Conservation (phyloP, 1,284 basidiomycete genomes). For the Ustilago sp. region DNA sequence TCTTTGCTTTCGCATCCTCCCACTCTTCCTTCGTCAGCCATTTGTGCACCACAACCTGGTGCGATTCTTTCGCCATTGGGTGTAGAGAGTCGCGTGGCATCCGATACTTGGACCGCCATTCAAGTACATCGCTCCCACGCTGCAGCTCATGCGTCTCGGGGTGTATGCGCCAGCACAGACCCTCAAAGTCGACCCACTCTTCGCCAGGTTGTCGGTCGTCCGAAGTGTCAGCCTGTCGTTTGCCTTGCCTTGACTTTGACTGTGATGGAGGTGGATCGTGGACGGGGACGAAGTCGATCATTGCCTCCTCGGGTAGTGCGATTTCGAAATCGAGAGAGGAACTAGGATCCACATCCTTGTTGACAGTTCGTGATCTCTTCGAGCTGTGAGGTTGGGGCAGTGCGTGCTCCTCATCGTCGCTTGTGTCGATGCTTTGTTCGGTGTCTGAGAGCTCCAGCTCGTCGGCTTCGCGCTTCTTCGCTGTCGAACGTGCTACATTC, state of each 20-base stretch:
- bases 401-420: slow-evolving; percentile 20
- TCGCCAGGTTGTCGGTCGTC: slow-evolving; percentile 61
- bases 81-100: slow-evolving; percentile 64
- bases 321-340: slow-evolving; percentile 38
- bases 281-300: slow-evolving; percentile 36
- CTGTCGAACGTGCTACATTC: slow-evolving; percentile 24
- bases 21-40: slow-evolving; percentile 61
- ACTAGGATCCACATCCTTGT: slow-evolving; percentile 24
- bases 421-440: slow-evolving; percentile 19
- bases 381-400: slow-evolving; percentile 23
- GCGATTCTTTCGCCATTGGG: slow-evolving; percentile 56
- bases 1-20: slow-evolving; percentile 59
- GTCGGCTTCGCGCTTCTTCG: slow-evolving; percentile 47
- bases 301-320: slow-evolving; percentile 33
- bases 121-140: slow-evolving; percentile 50
- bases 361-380: slow-evolving; percentile 26
- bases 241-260: slow-evolving; percentile 7
- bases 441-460: slow-evolving; percentile 29
- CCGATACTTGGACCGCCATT: slow-evolving; percentile 60
- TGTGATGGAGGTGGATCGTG: not conserved
- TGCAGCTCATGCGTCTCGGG: slow-evolving; percentile 53
- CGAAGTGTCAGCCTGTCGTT: slow-evolving; percentile 55
- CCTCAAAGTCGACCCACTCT: slow-evolving; percentile 63
- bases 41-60: slow-evolving; percentile 54
- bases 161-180: slow-evolving; percentile 61